These are phyloP conservation scores for Coemansia sp. DNA, from an alignment of 192 early-diverging fungal genomes.

Conservation along the genomic window DNA sequence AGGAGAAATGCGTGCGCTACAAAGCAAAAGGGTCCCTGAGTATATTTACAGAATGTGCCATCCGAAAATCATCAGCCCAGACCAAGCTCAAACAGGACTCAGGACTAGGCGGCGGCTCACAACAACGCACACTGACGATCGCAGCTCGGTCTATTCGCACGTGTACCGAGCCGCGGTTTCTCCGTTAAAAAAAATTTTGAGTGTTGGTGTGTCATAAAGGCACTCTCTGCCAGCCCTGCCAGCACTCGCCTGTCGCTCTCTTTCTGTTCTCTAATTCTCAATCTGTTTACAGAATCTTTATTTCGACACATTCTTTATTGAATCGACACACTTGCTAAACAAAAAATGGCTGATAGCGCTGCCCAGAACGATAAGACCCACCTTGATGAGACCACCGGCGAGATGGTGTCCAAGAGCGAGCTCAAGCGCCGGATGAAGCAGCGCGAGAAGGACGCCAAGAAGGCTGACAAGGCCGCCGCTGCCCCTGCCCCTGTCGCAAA, in stretches of 20 bases:
- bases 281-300: background rate
- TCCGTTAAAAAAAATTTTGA: constrained; percentile 5
- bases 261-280: constrained; percentile 1
- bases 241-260: background rate
- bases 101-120: background rate
- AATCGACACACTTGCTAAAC: background rate
- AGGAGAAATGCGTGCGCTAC: background rate
- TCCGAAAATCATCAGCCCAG: background rate
- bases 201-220: background rate
- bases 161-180: constrained; percentile 6
- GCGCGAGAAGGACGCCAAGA: constrained; percentile 85
- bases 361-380: constrained; percentile 56
- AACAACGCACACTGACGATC: constrained; percentile 1
- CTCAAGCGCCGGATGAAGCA: constrained; percentile 88
- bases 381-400: constrained; percentile 83
- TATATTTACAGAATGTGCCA: background rate
- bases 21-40: background rate
- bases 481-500: constrained; percentile 48
- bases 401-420: constrained; percentile 95
- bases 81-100: background rate
- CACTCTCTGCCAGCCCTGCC: background rate
- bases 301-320: constrained; percentile 1
- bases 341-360: constrained; percentile 32
- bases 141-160: background rate
- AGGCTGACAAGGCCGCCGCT: constrained; percentile 63